Percentiles rank a stretch among this genome's conserved stretches.
phyloP scores from a whole-genome alignment of 371 early-diverging fungal genomes.

The Rhizopus stolonifer region DNA sequence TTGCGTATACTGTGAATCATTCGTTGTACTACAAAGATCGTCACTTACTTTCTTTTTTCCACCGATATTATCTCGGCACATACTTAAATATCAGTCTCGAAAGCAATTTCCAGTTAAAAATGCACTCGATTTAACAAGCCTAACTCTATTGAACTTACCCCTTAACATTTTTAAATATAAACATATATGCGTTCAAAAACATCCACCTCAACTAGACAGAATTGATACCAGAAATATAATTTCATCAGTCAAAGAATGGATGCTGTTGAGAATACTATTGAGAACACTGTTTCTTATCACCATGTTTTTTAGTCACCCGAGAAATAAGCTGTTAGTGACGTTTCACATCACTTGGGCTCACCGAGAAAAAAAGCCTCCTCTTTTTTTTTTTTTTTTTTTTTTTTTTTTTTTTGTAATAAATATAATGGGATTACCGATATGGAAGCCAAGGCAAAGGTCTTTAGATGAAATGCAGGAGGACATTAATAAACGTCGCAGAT shows the following conservation, averaged over 20 bases:
- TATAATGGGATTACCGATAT: slow-evolving; percentile 20
- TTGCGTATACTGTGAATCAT: not conserved
- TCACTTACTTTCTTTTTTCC: too few species aligned
- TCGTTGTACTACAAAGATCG: not conserved
- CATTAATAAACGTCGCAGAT: not conserved
- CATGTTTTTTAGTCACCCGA: too few species aligned
- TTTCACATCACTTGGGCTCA: too few species aligned
- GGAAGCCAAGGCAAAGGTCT: slow-evolving; percentile 9
- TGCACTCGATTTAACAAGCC: not conserved
- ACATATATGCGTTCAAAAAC: not conserved
- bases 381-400: too few species aligned
- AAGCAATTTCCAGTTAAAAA: not conserved
- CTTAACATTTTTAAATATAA: slow-evolving; percentile 1
- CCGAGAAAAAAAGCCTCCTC: too few species aligned
- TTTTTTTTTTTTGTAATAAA: too few species aligned
- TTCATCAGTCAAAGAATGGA: too few species aligned
- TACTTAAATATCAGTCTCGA: not conserved
- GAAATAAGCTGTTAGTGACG: too few species aligned
- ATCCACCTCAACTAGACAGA: not conserved
- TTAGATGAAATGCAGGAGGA: not conserved
- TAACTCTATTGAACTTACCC: not conserved
- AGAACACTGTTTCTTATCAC: too few species aligned
- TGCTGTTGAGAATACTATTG: too few species aligned
- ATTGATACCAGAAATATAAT: not conserved
- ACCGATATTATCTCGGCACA: not conserved